phyloP scores from a whole-genome alignment of 2,329 filamentous ascomycete species.

The Zymoseptoria crescenta region DNA sequence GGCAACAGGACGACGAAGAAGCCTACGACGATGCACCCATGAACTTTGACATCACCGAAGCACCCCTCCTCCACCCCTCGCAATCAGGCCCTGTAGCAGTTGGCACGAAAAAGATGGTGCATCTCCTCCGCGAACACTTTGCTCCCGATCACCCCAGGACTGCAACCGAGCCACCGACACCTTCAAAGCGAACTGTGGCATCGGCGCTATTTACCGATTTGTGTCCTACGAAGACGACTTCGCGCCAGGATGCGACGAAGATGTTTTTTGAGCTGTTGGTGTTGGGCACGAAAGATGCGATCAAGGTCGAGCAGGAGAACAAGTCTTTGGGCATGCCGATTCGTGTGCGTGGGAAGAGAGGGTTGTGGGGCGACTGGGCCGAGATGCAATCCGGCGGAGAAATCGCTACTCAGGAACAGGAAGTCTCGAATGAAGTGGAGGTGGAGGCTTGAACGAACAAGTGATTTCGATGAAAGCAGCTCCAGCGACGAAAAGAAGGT shows the following conservation, averaged over 20 bases:
- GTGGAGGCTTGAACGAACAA: background rate
- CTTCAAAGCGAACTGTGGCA: conserved; percentile 64
- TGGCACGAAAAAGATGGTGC: conserved; percentile 91
- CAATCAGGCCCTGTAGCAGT: conserved; percentile 82
- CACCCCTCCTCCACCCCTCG: conserved; percentile 67
- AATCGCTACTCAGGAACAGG: conserved; percentile 11
- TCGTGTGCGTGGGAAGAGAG: conserved; percentile 79
- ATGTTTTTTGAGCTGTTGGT: conserved; percentile 99
- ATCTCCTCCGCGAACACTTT: conserved; percentile 84
- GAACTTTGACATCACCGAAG: conserved; percentile 67
- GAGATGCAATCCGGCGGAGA: conserved; percentile 47
- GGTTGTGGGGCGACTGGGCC: conserved; percentile 96
- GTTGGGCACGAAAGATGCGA: conserved; percentile 91
- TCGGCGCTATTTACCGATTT: conserved; percentile 86
- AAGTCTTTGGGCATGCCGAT: conserved; percentile 71
- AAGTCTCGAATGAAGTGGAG: background rate
- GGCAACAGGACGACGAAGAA: conserved; percentile 20
- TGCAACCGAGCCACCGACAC: conserved; percentile 57
- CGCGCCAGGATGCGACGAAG: conserved; percentile 87
- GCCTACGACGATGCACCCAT: conserved; percentile 13
- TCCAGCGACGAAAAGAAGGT: background rate
- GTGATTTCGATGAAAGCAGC: background rate
- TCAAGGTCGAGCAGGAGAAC: conserved; percentile 81
- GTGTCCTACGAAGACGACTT: conserved; percentile 72
- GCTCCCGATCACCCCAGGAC: conserved; percentile 43